A percentile compares a stretch with the other conserved stretches of the same genome.
phyloP scores from a whole-genome alignment of 2,329 filamentous ascomycete species.

The Pseudogymnoascus sp. region DNA sequence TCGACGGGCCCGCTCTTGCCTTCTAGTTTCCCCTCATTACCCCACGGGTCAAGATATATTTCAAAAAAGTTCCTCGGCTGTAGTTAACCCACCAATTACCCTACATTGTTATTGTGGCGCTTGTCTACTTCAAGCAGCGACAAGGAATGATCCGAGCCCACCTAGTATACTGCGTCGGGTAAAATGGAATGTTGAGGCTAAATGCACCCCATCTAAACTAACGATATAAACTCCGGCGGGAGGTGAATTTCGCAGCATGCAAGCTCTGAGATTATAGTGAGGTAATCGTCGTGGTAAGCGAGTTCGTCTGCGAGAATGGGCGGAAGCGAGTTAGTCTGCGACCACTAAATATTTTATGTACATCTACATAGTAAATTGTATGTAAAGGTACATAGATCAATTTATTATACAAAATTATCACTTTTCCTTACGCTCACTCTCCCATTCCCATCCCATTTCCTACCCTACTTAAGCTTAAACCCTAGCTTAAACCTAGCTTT shows the following conservation, averaged over 20 bases:
- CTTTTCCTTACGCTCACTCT: too few relatives aligned
- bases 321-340: too few relatives aligned
- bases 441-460: too few relatives aligned
- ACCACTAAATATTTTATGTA: too few relatives aligned
- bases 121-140: background rate
- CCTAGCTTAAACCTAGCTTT: too few relatives aligned
- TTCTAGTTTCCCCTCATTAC: background rate
- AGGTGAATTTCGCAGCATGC: background rate
- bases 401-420: too few relatives aligned
- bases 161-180: background rate
- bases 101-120: background rate
- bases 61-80: background rate
- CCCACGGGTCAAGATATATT: background rate
- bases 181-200: background rate
- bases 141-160: background rate
- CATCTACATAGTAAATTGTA: too few relatives aligned
- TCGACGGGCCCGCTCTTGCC: background rate
- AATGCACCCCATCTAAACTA: background rate
- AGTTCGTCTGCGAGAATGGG: too few relatives aligned
- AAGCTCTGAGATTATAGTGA: background rate
- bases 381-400: too few relatives aligned
- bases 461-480: too few relatives aligned
- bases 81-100: conserved; percentile 7
- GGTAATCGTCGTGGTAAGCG: too few relatives aligned
- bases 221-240: background rate